Evolutionary conservation across 805 yeast species (phyloP), one percentile per base, ranked within the genome.

Genomic region (Sugiyamaella valdiviana): DNA sequence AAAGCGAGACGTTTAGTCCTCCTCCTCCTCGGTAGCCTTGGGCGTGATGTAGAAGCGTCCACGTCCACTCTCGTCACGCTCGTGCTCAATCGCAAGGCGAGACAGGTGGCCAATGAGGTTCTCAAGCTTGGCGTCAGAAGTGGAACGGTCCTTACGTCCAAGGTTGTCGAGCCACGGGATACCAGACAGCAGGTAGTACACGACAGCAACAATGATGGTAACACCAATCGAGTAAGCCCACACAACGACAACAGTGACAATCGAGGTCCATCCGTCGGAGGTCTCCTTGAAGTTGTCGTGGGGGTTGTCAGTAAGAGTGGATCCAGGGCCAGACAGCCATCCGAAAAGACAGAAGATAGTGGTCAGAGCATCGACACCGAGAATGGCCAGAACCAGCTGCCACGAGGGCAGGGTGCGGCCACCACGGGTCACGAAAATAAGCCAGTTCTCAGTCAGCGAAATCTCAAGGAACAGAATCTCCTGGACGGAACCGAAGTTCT

Each of bases 341-440:
- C 96, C 96, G 82, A 88, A 88, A 68, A 87, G 74, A 63, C 85
- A 73, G 82, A 88, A 88, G 83, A 86, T 78, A 57, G 96, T 87
- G 60, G 96, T 91, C 64, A 88, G 75, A 77, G 87, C 76, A 76
- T 88, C 96, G 68, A 88, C 96, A 70, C 75, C 78, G 66, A 86
- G 77, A 65, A 88, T 95, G 68, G 96, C 96, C 78, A 89, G 93
- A 64, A 91, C 68, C 73, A 88, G 83, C 80, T 88, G 95, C 96
- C 96, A 88, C 45, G 95, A 84, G 78, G 96, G 96, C 91, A 90
- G 82, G 86, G 90, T 88, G 72, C 95, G 95, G 77, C 95, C 96
- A 70, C 96, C 96, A 79, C 96, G 84, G 67, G 96, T 88, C 66
- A 88, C 79, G 85, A 88, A 88, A 78, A 88, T 88, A 74, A 88